Evolutionary conservation across 495 filamentous ascomycete genomes (phyloP).

Genomic region (Sphaerosporella brunnea): DNA sequence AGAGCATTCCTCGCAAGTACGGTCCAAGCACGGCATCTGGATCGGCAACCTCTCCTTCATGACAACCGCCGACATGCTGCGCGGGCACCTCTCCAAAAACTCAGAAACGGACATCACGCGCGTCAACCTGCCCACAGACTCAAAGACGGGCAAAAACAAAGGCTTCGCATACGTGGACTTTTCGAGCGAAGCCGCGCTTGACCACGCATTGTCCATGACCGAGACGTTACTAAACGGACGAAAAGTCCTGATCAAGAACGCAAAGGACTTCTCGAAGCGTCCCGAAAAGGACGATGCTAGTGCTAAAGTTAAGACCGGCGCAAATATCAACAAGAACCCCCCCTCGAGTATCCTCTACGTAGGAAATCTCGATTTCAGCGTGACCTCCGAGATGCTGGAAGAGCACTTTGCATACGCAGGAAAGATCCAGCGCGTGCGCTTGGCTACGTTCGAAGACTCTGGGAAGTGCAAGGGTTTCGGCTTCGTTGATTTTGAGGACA

Average conservation of each 20-base stretch:
- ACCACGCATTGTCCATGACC: constrained; percentile 55
- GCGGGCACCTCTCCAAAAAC: constrained; percentile 55
- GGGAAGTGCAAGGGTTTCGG: constrained; percentile 97
- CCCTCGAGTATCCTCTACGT: constrained; percentile 71
- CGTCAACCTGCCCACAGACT: constrained; percentile 53
- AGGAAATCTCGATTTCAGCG: constrained; percentile 75
- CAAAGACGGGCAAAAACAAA: constrained; percentile 39
- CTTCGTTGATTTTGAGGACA: constrained; percentile 75
- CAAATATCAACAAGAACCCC: constrained; percentile 34
- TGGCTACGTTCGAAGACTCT: constrained; percentile 89
- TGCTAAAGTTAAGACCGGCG: constrained; percentile 15
- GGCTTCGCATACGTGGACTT: constrained; percentile 97
- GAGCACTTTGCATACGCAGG: constrained; percentile 73
- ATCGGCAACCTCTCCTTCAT: constrained; percentile 83
- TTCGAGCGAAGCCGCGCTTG: constrained; percentile 42
- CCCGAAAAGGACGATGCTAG: constrained; percentile 31
- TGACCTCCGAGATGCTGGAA: constrained; percentile 59
- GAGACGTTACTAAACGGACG: constrained; percentile 62
- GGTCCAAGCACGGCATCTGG: constrained; percentile 75
- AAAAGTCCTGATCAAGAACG: constrained; percentile 76
- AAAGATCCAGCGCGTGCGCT: constrained; percentile 54
- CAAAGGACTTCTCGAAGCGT: constrained; percentile 69
- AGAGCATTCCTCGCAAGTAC: constrained; percentile 27
- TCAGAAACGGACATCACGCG: constrained; percentile 52
- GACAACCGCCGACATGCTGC: constrained; percentile 51